Conservation (phyloP, 495 filamentous ascomycete species). For the Penicillium taxi region DNA sequence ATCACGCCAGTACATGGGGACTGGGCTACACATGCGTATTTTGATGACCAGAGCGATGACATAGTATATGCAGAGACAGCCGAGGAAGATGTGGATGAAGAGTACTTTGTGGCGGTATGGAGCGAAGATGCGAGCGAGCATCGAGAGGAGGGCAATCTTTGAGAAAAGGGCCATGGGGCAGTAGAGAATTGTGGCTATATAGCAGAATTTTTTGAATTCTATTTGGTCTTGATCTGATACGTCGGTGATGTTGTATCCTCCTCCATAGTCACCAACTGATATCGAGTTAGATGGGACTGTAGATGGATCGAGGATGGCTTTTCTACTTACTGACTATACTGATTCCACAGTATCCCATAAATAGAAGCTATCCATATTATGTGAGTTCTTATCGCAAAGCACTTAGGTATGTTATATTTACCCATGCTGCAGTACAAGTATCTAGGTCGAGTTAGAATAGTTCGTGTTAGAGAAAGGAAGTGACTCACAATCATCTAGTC, state of each 20-base stretch:
- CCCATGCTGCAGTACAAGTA: constrained; percentile 29
- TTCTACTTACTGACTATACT: constrained; percentile 26
- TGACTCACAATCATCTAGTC: constrained; percentile 37
- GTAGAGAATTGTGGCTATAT: constrained; percentile 39
- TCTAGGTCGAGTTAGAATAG: constrained; percentile 17
- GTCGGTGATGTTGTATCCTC: constrained; percentile 27
- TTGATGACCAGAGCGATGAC: constrained; percentile 18
- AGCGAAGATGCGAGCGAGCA: constrained; percentile 41
- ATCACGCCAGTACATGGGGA: constrained; percentile 18
- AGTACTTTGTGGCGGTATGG: constrained; percentile 32
- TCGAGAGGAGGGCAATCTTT: constrained; percentile 42
- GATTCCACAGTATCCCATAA: constrained; percentile 33
- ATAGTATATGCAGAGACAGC: constrained; percentile 35
- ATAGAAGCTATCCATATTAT: constrained; percentile 16
- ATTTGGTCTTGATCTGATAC: constrained; percentile 13
- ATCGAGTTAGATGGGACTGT: background rate
- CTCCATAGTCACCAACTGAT: constrained; percentile 32
- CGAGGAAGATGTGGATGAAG: constrained; percentile 40
- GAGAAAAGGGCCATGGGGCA: constrained; percentile 41
- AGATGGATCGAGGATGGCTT: background rate
- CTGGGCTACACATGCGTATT: constrained; percentile 19
- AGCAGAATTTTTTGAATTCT: constrained; percentile 33
- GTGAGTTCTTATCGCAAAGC: background rate
- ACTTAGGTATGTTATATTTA: constrained; percentile 10
- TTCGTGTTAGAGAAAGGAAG: background rate